Conservation (phyloP, 148 eudicot genomes). For the Fagopyrum esculentum region DNA sequence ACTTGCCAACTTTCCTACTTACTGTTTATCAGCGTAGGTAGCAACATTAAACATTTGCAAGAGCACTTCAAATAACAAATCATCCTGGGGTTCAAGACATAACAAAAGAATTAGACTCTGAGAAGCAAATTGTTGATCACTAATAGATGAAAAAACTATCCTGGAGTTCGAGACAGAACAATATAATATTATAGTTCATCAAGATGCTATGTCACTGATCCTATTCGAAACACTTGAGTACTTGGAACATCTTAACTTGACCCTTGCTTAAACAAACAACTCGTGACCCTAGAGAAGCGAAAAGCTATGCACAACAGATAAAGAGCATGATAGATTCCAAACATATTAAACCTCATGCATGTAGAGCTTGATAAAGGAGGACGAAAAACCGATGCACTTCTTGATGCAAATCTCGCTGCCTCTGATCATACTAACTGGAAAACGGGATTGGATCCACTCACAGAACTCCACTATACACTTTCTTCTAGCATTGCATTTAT, state of each 20-base stretch:
- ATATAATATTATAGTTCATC: not conserved
- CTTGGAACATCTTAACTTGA: not conserved
- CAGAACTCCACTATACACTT: conserved; percentile 48
- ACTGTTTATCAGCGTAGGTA: conserved; percentile 33
- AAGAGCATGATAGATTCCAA: not conserved
- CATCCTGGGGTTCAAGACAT: conserved; percentile 46
- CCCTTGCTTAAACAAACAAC: not conserved
- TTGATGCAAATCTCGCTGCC: conserved; percentile 26
- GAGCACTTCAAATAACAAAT: conserved; percentile 76
- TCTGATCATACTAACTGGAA: conserved; percentile 26
- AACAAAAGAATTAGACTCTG: conserved; percentile 15
- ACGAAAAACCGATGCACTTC: conserved; percentile 46
- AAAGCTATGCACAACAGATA: not conserved
- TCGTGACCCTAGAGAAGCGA: not conserved
- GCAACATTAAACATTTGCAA: conserved; percentile 52
- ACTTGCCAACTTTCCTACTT: conserved; percentile 20
- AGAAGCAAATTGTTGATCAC: not conserved
- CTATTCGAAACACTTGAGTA: not conserved
- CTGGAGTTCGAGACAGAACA: not conserved
- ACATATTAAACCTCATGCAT: conserved; percentile 58
- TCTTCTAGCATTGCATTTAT: conserved; percentile 25
- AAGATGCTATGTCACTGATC: not conserved
- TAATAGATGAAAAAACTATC: conserved; percentile 3
- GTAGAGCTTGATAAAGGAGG: conserved; percentile 59
- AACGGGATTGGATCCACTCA: conserved; percentile 56